A percentile compares a stretch with the other conserved stretches of the same genome.
Conservation (phyloP, 805 yeast species). For the Nakazawaea ernobii region DNA sequence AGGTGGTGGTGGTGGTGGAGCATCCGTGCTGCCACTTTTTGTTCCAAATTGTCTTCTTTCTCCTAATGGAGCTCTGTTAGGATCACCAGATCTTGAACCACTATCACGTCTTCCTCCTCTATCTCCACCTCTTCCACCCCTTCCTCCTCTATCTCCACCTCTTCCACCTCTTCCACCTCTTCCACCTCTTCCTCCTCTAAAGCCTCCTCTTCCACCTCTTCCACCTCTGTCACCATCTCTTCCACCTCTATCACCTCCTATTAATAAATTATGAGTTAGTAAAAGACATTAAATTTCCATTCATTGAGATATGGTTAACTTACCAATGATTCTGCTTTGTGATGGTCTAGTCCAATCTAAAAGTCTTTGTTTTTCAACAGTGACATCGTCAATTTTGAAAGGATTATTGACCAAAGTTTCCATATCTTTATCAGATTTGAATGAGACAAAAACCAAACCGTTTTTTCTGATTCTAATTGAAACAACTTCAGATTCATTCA, state of each 20-base stretch:
- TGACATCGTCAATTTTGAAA: conserved; percentile 1
- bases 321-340: neutral
- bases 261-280: neutral
- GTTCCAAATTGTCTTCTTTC: neutral
- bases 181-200: neutral
- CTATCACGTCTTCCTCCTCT: neutral
- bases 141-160: neutral
- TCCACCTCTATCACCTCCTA: neutral
- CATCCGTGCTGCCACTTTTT: neutral
- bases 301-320: neutral
- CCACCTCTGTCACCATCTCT: neutral
- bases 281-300: neutral
- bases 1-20: neutral
- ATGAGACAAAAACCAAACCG: conserved; percentile 7
- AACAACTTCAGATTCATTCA: neutral
- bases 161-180: neutral
- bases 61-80: neutral
- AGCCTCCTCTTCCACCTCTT: neutral
- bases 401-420: neutral
- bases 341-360: conserved; percentile 1
- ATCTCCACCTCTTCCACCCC: neutral
- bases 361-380: neutral
- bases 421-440: conserved; percentile 3
- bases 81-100: neutral
- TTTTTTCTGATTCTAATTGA: conserved; percentile 9